Evolutionary conservation across 768 basidiomycete genomes (phyloP).

Genomic region (Suillus clintonianus): DNA sequence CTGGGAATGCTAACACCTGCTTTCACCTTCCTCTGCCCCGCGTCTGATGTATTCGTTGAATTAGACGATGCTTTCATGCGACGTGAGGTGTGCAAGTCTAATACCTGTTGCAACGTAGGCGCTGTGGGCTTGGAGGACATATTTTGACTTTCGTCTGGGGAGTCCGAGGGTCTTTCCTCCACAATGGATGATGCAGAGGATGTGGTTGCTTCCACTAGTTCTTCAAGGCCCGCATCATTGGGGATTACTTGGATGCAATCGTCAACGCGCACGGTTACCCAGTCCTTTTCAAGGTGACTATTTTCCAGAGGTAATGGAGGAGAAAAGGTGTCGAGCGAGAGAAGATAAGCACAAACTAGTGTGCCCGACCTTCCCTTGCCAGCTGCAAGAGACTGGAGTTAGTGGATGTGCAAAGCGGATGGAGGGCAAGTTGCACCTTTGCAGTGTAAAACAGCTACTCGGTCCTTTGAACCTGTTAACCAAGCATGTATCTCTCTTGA

Average conservation of each 20-base stretch:
- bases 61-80: conserved; percentile 55
- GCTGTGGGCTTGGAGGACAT: conserved; percentile 19
- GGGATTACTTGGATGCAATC: conserved; percentile 52
- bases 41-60: conserved; percentile 11
- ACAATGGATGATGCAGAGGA: conserved; percentile 13
- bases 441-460: conserved; percentile 83
- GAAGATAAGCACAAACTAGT: conserved; percentile 79
- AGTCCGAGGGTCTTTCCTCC: conserved; percentile 20
- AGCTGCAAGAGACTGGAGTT: conserved; percentile 39
- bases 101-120: conserved; percentile 52
- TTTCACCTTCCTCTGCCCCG: conserved; percentile 30
- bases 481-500: conserved; percentile 75
- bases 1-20: conserved; percentile 81
- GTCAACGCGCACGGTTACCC: conserved; percentile 49
- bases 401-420: conserved; percentile 5
- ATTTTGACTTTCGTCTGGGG: background rate
- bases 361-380: conserved; percentile 88
- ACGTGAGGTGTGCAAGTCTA: conserved; percentile 68
- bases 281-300: conserved; percentile 49
- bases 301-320: conserved; percentile 49
- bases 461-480: conserved; percentile 62
- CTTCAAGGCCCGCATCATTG: conserved; percentile 32
- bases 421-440: conserved; percentile 55
- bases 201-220: conserved; percentile 16
- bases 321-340: conserved; percentile 54